Conservation (phyloP, 495 filamentous ascomycete genomes). For the Hypoxylon fuscum region DNA sequence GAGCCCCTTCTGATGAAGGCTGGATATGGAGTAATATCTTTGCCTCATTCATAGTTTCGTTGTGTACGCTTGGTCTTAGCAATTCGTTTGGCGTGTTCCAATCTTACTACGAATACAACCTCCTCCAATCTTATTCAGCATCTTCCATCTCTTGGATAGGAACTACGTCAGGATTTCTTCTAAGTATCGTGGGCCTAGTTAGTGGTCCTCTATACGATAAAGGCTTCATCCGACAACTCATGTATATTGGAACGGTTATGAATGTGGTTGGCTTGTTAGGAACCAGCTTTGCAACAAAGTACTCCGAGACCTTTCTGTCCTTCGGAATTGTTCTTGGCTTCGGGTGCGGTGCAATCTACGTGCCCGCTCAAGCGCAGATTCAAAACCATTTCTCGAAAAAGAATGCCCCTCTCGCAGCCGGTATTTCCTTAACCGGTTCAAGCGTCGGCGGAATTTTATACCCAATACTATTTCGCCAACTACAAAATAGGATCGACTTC, state of each 20-base stretch:
- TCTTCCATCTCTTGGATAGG: conserved; percentile 65
- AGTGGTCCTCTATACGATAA: conserved; percentile 71
- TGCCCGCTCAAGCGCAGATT: conserved; percentile 75
- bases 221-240: conserved; percentile 65
- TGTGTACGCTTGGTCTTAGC: conserved; percentile 49
- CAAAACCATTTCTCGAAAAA: conserved; percentile 74
- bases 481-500: conserved; percentile 65
- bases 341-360: conserved; percentile 67
- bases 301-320: conserved; percentile 55
- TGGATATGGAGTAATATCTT: conserved; percentile 37
- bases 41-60: conserved; percentile 33
- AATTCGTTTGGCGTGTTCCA: conserved; percentile 61
- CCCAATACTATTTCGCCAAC: conserved; percentile 66
- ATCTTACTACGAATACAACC: conserved; percentile 49
- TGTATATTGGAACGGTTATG: conserved; percentile 62
- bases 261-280: conserved; percentile 66
- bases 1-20: no score
- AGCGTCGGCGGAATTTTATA: conserved; percentile 74
- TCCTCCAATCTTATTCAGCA: conserved; percentile 43
- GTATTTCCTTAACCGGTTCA: conserved; percentile 76
- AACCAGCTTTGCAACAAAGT: conserved; percentile 52
- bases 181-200: conserved; percentile 67
- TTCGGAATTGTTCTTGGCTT: conserved; percentile 57
- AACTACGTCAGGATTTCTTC: conserved; percentile 69
- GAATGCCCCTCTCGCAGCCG: conserved; percentile 73